These are phyloP conservation scores for Cryptosporidium meleagridis DNA, from an alignment of 169 alveolate genomes.

Conservation along the genomic window DNA sequence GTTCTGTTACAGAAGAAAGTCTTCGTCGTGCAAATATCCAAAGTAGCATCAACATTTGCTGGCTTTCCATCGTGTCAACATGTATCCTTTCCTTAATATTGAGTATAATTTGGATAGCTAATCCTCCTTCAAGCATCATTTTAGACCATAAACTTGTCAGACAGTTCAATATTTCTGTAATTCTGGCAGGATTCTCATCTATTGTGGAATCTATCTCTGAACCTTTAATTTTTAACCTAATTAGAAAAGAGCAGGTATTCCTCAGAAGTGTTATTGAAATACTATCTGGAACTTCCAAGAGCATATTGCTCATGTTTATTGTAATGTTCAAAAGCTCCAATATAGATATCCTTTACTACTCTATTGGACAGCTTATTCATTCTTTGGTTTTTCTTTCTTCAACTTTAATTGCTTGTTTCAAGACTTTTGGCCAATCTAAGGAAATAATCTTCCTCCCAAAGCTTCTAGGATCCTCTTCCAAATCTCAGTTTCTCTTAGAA, in stretches of 20 bases:
- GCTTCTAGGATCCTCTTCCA: background rate
- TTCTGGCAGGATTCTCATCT: conserved; percentile 40
- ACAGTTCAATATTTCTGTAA: conserved; percentile 14
- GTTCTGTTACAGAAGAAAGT: background rate
- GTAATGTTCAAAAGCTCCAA: background rate
- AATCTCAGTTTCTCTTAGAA: conserved; percentile 4
- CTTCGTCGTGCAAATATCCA: background rate
- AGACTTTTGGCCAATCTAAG: background rate
- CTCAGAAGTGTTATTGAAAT: conserved; percentile 32
- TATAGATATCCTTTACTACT: conserved; percentile 8
- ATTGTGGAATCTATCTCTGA: conserved; percentile 30
- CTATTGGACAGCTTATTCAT: conserved; percentile 42
- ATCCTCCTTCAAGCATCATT: conserved; percentile 31
- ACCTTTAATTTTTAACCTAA: conserved; percentile 27
- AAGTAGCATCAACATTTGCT: conserved; percentile 45
- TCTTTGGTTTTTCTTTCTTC: conserved; percentile 4
- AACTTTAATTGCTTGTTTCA: conserved; percentile 1
- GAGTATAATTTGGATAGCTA: conserved; percentile 5
- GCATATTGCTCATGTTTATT: conserved; percentile 4
- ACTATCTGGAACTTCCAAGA: conserved; percentile 35
- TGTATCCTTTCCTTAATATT: background rate
- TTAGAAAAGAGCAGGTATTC: conserved; percentile 27
- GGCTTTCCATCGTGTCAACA: conserved; percentile 44
- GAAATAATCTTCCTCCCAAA: background rate
- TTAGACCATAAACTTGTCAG: background rate